These are phyloP conservation scores for Dioscorea cayenensis DNA, from an alignment of 116 monocot species.

Conservation along the genomic window DNA sequence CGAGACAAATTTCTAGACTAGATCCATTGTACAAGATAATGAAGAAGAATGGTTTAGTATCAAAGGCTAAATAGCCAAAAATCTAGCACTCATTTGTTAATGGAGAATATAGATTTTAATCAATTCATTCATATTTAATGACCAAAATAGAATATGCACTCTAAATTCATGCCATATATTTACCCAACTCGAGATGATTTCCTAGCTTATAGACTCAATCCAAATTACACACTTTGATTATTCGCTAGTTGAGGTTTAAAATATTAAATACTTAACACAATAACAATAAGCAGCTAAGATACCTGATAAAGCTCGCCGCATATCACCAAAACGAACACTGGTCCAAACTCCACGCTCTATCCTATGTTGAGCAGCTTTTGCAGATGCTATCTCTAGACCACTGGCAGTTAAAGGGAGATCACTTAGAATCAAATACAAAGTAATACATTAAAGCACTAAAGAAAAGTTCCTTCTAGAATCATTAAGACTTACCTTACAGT, in stretches of 20 bases:
- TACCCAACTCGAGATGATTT: background rate
- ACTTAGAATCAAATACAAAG: background rate
- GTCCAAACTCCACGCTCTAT: conserved; percentile 55
- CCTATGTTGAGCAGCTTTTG: conserved; percentile 51
- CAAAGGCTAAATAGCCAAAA: too few species aligned
- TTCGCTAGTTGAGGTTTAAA: background rate
- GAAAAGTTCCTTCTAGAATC: background rate
- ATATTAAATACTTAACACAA: background rate
- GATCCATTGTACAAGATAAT: too few species aligned
- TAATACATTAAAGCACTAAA: background rate
- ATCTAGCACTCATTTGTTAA: too few species aligned
- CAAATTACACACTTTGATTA: background rate
- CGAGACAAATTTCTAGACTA: too few species aligned
- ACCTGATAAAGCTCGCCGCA: conserved; percentile 67
- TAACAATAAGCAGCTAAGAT: conserved; percentile 2
- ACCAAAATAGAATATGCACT: background rate
- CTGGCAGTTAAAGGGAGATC: conserved; percentile 3
- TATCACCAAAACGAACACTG: conserved; percentile 48
- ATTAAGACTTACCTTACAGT: conserved; percentile 26
- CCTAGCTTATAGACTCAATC: background rate
- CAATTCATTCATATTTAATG: background rate
- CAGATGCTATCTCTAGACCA: conserved; percentile 50
- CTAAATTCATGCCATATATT: background rate
- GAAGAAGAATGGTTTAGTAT: too few species aligned
- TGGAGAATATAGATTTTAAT: too few species aligned